Evolutionary conservation across 441 rosid genomes (phyloP).

Genomic region (Bruguiera hainesii): DNA sequence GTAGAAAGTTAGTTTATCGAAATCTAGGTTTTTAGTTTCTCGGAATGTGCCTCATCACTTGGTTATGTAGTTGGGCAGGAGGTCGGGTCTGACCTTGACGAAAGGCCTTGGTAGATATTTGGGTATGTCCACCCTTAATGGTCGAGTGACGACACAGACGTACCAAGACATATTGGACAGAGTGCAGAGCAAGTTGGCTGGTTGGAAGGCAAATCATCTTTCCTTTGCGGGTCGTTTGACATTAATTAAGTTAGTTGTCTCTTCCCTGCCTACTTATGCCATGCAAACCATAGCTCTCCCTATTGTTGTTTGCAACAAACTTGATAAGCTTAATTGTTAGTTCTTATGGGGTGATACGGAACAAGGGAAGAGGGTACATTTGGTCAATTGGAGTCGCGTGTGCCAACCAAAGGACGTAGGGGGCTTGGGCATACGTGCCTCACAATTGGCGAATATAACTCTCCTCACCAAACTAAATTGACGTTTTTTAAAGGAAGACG

Average conservation of each 20-base stretch:
- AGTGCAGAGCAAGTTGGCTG: not conserved
- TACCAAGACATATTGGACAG: not conserved
- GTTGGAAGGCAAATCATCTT: not conserved
- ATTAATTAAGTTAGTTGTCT: not conserved
- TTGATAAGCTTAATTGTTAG: not conserved
- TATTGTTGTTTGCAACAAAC: not conserved
- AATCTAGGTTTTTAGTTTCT: not conserved
- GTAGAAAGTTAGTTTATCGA: not conserved
- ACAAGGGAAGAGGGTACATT: not conserved
- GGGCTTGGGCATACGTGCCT: no score
- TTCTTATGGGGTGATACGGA: not conserved
- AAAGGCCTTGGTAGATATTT: not conserved
- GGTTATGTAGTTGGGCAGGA: not conserved
- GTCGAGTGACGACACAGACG: not conserved
- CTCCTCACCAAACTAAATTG: no score
- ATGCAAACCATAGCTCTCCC: not conserved
- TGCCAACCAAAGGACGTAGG: not conserved
- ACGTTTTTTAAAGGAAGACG: not conserved
- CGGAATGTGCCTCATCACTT: not conserved
- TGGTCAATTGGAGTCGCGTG: not conserved
- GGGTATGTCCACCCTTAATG: not conserved
- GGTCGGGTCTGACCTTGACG: not conserved
- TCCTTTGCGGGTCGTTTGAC: not conserved
- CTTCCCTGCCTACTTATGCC: not conserved
- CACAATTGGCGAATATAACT: not conserved